A percentile compares a stretch with the other conserved stretches of the same genome.
Evolutionary conservation across 2,329 filamentous ascomycete species (phyloP).

Genomic region (Trichoderma sp.): DNA sequence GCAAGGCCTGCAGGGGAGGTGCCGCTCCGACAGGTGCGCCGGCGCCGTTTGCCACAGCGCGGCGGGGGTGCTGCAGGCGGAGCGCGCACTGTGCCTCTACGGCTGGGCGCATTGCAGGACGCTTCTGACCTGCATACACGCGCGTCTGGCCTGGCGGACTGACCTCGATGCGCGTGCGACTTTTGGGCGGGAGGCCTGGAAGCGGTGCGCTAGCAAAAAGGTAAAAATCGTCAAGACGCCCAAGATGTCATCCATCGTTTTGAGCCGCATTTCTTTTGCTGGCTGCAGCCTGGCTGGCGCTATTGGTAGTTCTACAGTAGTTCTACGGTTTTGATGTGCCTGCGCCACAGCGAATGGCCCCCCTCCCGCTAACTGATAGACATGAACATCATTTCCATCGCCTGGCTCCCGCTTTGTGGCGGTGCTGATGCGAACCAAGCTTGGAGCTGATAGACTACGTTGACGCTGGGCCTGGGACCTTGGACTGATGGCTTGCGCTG

Average conservation of each 20-base stretch:
- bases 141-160: constrained; percentile 27
- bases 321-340: not conserved
- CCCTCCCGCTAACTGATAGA: not conserved
- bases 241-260: not conserved
- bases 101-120: not conserved
- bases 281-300: not conserved
- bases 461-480: not conserved
- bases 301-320: not conserved
- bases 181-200: constrained; percentile 1
- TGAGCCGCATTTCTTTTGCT: constrained; percentile 10
- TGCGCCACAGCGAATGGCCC: not conserved
- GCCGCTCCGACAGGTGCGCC: constrained; percentile 2
- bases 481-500: not conserved
- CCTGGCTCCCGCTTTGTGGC: constrained; percentile 11
- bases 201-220: not conserved
- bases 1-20: constrained; percentile 8
- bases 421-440: constrained; percentile 8
- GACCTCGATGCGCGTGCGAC: constrained; percentile 22
- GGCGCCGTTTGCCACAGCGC: not conserved
- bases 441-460: not conserved
- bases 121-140: constrained; percentile 30
- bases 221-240: not conserved
- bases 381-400: not conserved
- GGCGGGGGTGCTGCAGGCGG: not conserved
- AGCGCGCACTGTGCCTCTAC: constrained; percentile 18